Base-by-base conservation (phyloP, 352 stramenopile species). In the Phytophthora melonis region DNA sequence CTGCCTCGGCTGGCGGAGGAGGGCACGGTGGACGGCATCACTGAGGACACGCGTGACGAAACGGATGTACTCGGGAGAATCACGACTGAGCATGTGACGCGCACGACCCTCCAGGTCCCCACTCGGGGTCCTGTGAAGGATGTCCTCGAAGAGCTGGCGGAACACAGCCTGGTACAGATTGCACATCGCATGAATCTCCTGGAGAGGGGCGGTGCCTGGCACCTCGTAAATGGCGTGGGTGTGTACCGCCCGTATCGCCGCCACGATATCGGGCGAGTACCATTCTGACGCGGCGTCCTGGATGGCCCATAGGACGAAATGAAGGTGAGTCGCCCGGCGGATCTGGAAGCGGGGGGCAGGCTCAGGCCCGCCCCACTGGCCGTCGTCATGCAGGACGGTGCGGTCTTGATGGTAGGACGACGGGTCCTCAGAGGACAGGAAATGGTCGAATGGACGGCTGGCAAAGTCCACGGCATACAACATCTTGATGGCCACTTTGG, bases 401-500 rank as follows among this genome's bases (percentile, higher is more conserved):
- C 60, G 59, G 10, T 30, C 54, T 23, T 64, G 43, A 5, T 52
- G n/a, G 53, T 52, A 65, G 16, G 39, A 1, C 1, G 11, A 5
- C 1, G 47, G 39, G 36, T 59, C 66, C 18, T 61, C 50, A 6
- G 50, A 61, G 7, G 61, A 68, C 34, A 61, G 34, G 23, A 68
- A 68, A 7, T 68, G 36, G 10, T 61, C 50, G 36, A 68, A 55
- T 2, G 60, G 60, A 1, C 54, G 43, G 7, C 19, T 66, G 23
- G 14, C 1, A 10, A 70, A 70, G 23, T 25, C 23, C 0, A 74
- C 19, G 5, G 55, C 32, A 6, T 61, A 66, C 23, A 63, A 3
- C 68, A 70, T 74, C 54, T 66, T 74, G 68, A 25, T 47, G 0
- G 55, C 58, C 0, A 74, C 45, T 23, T 70, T 74, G 10, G 55